Evolutionary conservation across 2,329 filamentous ascomycete genomes (phyloP).

Genomic region (Talaromyces sp.): DNA sequence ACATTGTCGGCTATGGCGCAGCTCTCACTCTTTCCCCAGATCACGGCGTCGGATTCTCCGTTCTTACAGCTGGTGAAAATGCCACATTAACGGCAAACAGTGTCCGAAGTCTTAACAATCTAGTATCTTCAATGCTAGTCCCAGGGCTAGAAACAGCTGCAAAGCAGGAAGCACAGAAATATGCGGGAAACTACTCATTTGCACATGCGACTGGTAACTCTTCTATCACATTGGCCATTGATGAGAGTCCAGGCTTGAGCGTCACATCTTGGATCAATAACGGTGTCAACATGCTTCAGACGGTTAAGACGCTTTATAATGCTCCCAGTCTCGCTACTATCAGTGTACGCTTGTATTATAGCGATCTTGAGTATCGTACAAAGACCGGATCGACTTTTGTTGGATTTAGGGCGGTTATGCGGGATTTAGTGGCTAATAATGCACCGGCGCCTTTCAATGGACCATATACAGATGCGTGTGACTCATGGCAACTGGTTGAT

Average conservation of each 20-base stretch:
- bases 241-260: constrained; percentile 21
- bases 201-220: constrained; percentile 9
- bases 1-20: constrained; percentile 28
- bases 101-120: constrained; percentile 15
- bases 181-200: constrained; percentile 27
- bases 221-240: constrained; percentile 23
- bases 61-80: constrained; percentile 23
- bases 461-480: constrained; percentile 15
- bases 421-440: background rate
- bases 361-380: constrained; percentile 17
- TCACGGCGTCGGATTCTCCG: constrained; percentile 26
- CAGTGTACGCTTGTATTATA: constrained; percentile 29
- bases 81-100: constrained; percentile 5
- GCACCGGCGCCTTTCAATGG: constrained; percentile 1
- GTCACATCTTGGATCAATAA: constrained; percentile 25
- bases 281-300: constrained; percentile 20
- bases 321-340: constrained; percentile 9
- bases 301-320: constrained; percentile 9
- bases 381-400: constrained; percentile 2
- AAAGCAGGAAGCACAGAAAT: constrained; percentile 23
- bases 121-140: constrained; percentile 17
- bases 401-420: constrained; percentile 25
- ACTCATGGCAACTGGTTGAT: constrained; percentile 21
- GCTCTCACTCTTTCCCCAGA: constrained; percentile 29
- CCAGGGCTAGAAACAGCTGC: constrained; percentile 26